Base-by-base conservation (phyloP, 139 green algal species). In the Ettlia oleoabundans region DNA sequence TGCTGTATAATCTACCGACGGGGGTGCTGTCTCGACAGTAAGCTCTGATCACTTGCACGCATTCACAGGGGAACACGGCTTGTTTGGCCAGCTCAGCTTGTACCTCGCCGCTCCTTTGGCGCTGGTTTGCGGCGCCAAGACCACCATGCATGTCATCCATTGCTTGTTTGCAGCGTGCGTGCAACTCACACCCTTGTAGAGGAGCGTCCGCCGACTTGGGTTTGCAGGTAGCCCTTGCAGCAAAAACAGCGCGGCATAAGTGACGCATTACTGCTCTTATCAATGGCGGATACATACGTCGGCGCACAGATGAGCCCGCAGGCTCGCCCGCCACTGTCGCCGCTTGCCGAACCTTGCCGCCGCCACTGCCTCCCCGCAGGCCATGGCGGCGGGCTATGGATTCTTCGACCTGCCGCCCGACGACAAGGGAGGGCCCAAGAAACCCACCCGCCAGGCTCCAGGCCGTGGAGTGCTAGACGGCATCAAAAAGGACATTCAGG, bases 401-500 rank as follows among this genome's bases (percentile, higher is more conserved):
- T 65, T 65, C 55, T 65, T 65, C 21, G 55, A 65, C 18, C 5
- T n/a, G 55, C 55, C 55, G 55, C 55, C 15, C 18, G 55, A 69
- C 24, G 53, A 67, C 28, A 38, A 52, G 52, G 53, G 53, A 0
- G 73, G 53, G 35, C 52, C 37, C 30, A 40, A 68, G 73, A 69
- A 69, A 52, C 73, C 73, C 24, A 47, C 37, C 35, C 35, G 73
- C 4, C 28, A 52, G 24, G 37, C 30, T 33, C 73, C 73, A 7
- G 73, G 53, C 1, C 52, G 73, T 4, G 73, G 73, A 24, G 53
- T 80, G 73, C 38, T 80, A 3, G 73, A 80, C 37, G 73, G 73
- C 73, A 80, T 80, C 37, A 30, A 40, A 2, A 66, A 79, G 13
- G 72, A 79, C 22, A 8, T 79, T 2, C 24, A 79, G 72, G 72